Base-by-base conservation (phyloP, 2,329 filamentous ascomycete species). In the Cucurbitaria berberidis region DNA sequence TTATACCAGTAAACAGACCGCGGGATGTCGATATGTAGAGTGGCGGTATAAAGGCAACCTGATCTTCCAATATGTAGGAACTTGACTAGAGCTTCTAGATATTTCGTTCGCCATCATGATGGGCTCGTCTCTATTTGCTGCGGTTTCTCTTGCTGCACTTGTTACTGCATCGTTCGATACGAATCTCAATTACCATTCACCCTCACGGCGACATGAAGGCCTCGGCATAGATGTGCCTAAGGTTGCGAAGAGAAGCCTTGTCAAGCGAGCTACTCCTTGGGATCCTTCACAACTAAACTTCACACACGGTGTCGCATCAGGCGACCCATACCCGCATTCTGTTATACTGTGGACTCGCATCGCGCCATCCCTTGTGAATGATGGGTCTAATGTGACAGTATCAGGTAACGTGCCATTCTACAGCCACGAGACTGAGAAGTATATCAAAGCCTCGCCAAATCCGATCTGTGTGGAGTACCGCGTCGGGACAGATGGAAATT, bases 381-480 rank as follows among this genome's bases (percentile, higher is more conserved):
- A 78, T 38, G 59, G 66, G 39, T 76, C 73, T 47, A 80, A 80
- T 47, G 59, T 72, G 5, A 81, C 86, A 2, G 82, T 86, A 9
- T 83, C 82, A 22, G 84, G 88, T 16, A 75, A 76, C 32, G 81
- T 80, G 1, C 78, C 79, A 0, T 67, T 84, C 5, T 84, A 80
- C 67, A 79, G 79, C 55, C 81, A 86, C 35, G 80, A 80, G 45
- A 78, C 81, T 0, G 81, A 82, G 35, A 77, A 82, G 40, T 81
- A 82, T 60, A 77, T 84, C 62, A 67, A 74, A 11, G 77, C 80
- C 5, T 85, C 82, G 6, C 83, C 80, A 48, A 78, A 84, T 4
- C 87, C 88, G 0, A 80, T 90, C 29, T 91, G 89, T 61, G 81
- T 90, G 0, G 80, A 86, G 36, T 91, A 85, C 79, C 82, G 81